Percentiles rank a stretch among this genome's conserved stretches.
Evolutionary conservation across 2,329 filamentous ascomycete species (phyloP).

Genomic region (Penicillium sp.): DNA sequence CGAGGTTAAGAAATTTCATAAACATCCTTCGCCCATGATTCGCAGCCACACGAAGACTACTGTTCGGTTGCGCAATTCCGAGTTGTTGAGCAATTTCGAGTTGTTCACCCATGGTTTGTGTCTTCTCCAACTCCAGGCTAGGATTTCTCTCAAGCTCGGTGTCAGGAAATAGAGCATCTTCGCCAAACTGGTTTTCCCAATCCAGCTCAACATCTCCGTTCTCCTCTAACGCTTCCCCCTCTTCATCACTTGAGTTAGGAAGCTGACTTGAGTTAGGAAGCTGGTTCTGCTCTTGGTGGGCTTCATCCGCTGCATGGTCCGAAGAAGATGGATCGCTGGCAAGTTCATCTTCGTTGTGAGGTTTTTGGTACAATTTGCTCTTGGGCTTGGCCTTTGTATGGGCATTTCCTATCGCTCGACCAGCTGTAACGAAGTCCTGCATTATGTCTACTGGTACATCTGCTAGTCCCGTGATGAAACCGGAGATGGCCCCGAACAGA

Average conservation of each 20-base stretch:
- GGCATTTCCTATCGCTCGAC: slow-evolving; percentile 44
- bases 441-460: slow-evolving; percentile 62
- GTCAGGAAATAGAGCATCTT: background rate
- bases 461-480: slow-evolving; percentile 77
- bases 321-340: slow-evolving; percentile 4
- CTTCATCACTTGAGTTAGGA: background rate
- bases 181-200: background rate
- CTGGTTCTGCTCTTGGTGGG: background rate
- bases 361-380: slow-evolving; percentile 2
- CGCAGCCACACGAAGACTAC: slow-evolving; percentile 7
- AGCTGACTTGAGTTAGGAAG: background rate
- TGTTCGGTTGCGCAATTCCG: background rate
- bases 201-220: background rate
- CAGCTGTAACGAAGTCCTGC: slow-evolving; percentile 53
- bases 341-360: background rate
- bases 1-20: slow-evolving; percentile 67
- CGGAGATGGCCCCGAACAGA: slow-evolving; percentile 77
- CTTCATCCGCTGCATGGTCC: background rate
- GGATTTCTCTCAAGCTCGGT: background rate
- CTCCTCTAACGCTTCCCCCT: background rate
- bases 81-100: no score
- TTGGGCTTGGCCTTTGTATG: slow-evolving; percentile 51
- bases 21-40: slow-evolving; percentile 46
- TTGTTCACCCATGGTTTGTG: slow-evolving; percentile 11
- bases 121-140: slow-evolving; percentile 12